Conservation (phyloP, 345 rosid genomes). For the Ceriops tagal region DNA sequence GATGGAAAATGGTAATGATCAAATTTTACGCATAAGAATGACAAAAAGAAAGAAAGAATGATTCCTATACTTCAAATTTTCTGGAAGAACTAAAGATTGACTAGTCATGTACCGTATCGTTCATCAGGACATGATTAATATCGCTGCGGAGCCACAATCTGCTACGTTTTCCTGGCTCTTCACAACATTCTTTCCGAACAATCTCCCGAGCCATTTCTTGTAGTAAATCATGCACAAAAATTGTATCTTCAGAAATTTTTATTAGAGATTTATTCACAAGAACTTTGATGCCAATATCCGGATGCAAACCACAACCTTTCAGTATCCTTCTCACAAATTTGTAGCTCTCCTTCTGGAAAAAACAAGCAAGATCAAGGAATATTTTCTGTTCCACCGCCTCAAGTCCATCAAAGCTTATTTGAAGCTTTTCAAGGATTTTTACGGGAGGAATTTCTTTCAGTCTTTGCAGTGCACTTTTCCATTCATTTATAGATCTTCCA, state of each 20-base stretch:
- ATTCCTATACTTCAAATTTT: background rate
- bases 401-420: slow-evolving; percentile 24
- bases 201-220: slow-evolving; percentile 18
- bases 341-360: background rate
- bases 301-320: slow-evolving; percentile 8
- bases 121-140: slow-evolving; percentile 3
- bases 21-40: background rate
- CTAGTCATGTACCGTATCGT: slow-evolving; percentile 8
- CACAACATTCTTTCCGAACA: slow-evolving; percentile 4
- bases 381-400: slow-evolving; percentile 8
- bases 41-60: too few species aligned
- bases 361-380: slow-evolving; percentile 27
- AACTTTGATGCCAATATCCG: slow-evolving; percentile 14
- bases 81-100: background rate
- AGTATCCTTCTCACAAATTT: background rate
- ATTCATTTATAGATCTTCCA: slow-evolving; percentile 6
- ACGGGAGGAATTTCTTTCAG: slow-evolving; percentile 8
- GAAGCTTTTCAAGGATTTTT: slow-evolving; percentile 4
- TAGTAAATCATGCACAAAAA: slow-evolving; percentile 17
- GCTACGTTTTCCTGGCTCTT: slow-evolving; percentile 19
- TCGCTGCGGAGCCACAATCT: slow-evolving; percentile 14
- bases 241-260: background rate
- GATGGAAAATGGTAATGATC: background rate
- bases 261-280: slow-evolving; percentile 13
- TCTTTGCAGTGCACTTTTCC: slow-evolving; percentile 12